phyloP scores from a whole-genome alignment of 176 grass and related monocot genomes.

The Olyra latifolia region DNA sequence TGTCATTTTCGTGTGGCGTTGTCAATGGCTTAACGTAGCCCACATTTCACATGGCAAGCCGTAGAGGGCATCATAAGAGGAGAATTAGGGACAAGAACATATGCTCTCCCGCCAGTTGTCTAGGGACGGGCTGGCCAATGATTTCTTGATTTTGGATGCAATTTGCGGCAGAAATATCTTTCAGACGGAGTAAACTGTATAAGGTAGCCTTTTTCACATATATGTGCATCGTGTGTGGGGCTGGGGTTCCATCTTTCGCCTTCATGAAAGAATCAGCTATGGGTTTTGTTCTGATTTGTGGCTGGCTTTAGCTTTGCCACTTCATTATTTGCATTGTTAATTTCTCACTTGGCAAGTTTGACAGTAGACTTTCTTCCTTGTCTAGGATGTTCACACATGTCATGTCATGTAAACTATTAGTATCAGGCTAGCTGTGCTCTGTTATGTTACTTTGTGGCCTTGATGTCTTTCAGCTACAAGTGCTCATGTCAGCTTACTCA shows the following conservation, averaged over 20 bases:
- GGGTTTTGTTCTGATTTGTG: neutral
- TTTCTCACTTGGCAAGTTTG: neutral
- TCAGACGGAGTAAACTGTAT: neutral
- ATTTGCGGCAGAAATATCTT: neutral
- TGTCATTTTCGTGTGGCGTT: neutral
- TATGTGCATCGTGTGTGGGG: neutral
- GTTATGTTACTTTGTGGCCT: too few species aligned
- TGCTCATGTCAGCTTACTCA: too few species aligned
- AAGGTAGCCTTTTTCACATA: neutral
- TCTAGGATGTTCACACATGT: neutral
- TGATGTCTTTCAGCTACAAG: too few species aligned
- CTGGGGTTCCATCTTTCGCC: neutral
- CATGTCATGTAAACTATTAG: neutral
- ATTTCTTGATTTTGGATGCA: neutral
- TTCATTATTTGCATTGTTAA: neutral
- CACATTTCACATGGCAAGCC: neutral
- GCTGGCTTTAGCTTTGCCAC: neutral
- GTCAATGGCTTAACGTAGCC: neutral
- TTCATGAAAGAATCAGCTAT: neutral
- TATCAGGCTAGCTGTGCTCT: neutral
- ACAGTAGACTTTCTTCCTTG: neutral
- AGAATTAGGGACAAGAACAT: neutral
- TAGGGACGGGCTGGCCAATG: neutral
- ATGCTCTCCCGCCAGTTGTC: neutral
- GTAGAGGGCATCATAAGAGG: neutral